These are phyloP conservation scores for Metroxylon sagu DNA, from an alignment of 176 grass and related monocot genomes.

Conservation along the genomic window DNA sequence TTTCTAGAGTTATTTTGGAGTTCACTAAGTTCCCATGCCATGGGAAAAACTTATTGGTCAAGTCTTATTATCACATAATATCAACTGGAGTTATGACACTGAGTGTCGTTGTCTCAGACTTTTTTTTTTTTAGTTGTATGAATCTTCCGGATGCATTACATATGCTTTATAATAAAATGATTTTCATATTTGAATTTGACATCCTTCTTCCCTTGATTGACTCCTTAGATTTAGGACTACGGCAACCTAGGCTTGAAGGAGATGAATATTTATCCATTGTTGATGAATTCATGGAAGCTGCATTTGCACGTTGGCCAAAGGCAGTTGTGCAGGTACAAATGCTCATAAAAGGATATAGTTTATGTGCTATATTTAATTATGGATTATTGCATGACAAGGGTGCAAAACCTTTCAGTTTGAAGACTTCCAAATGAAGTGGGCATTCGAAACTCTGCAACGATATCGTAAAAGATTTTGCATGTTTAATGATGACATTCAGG, in stretches of 20 bases:
- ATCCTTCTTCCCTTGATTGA: slow-evolving; percentile 21
- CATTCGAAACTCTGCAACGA: slow-evolving; percentile 89
- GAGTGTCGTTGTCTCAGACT: too few species aligned
- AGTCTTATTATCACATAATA: too few species aligned
- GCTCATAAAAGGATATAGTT: not conserved
- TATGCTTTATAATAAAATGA: too few species aligned
- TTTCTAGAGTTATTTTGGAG: too few species aligned
- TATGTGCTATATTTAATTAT: not conserved
- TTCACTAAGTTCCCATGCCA: too few species aligned
- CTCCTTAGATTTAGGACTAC: slow-evolving; percentile 85
- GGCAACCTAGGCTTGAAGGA: slow-evolving; percentile 88
- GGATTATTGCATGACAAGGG: not conserved
- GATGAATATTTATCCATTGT: slow-evolving; percentile 84
- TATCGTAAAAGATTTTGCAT: slow-evolving; percentile 86
- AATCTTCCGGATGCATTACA: too few species aligned
- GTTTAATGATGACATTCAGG: slow-evolving; percentile 95
- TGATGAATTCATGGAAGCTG: slow-evolving; percentile 99
- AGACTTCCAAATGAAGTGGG: slow-evolving; percentile 99
- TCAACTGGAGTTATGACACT: too few species aligned
- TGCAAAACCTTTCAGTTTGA: slow-evolving; percentile 60
- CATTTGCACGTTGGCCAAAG: slow-evolving; percentile 88
- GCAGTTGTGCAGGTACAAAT: slow-evolving; percentile 77
- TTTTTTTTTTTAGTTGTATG: too few species aligned
- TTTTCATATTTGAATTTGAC: not conserved
- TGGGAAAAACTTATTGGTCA: too few species aligned